phyloP scores from a whole-genome alignment of 305 asterid genomes.

The Fraxinus latifolia region DNA sequence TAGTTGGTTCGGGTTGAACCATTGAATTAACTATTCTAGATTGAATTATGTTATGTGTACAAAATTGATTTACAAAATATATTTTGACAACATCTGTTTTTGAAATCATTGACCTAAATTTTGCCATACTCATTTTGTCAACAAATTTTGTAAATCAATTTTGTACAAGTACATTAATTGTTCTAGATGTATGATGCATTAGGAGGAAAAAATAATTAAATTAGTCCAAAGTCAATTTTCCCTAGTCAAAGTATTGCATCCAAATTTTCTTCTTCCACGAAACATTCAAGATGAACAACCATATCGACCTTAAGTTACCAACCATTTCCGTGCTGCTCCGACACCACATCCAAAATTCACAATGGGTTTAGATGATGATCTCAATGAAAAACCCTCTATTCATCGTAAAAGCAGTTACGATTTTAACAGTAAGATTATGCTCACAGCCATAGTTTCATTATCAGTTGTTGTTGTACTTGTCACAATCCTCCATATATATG shows the following conservation, averaged over 20 bases:
- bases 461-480: conserved; percentile 29
- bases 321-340: neutral
- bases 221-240: neutral
- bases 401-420: conserved; percentile 1
- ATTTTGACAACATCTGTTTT: no score
- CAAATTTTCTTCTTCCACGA: neutral
- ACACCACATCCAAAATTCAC: neutral
- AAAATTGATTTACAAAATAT: no score
- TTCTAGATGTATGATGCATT: neutral
- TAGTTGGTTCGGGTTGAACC: neutral
- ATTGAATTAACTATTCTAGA: neutral
- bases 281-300: neutral
- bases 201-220: neutral
- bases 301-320: neutral
- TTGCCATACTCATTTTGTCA: no score
- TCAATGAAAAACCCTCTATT: neutral
- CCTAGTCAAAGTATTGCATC: neutral
- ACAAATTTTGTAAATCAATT: no score
- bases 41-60: no score
- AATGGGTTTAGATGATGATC: conserved; percentile 20
- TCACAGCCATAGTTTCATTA: conserved; percentile 37
- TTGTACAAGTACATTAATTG: no score
- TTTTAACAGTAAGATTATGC: conserved; percentile 35
- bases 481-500: conserved; percentile 36
- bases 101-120: no score